Evolutionary conservation across 1,284 basidiomycete species (phyloP).

Genomic region (Leccinum huronense): DNA sequence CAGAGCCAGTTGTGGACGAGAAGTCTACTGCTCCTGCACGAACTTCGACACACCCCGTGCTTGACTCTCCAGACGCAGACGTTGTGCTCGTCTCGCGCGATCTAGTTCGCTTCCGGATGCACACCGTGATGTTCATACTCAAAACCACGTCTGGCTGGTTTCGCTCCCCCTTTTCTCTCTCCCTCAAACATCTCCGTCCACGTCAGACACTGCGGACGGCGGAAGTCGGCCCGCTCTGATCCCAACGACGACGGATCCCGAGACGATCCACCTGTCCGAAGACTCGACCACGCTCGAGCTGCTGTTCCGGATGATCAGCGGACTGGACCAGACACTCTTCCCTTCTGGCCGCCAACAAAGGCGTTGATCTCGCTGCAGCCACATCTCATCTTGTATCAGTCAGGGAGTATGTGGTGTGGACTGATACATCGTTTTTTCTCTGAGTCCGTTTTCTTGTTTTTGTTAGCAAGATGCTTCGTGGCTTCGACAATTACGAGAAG

Average conservation of each 20-base stretch:
- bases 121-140: slow-evolving; percentile 47
- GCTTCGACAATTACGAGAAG: not conserved
- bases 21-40: not conserved
- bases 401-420: not conserved
- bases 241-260: slow-evolving; percentile 24
- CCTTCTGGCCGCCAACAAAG: not conserved
- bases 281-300: slow-evolving; percentile 51
- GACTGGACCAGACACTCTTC: slow-evolving; percentile 34
- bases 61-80: slow-evolving; percentile 49
- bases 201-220: slow-evolving; percentile 9
- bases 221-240: slow-evolving; percentile 9
- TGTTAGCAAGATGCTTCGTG: not conserved
- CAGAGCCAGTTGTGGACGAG: not conserved
- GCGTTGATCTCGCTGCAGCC: not conserved
- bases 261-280: slow-evolving; percentile 56
- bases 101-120: slow-evolving; percentile 46
- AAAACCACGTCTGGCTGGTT: slow-evolving; percentile 60
- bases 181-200: slow-evolving; percentile 37
- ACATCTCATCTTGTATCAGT: not conserved
- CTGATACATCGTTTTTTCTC: not conserved
- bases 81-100: slow-evolving; percentile 47
- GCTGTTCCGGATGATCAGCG: slow-evolving; percentile 59
- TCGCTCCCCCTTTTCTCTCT: slow-evolving; percentile 53
- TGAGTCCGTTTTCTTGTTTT: not conserved
- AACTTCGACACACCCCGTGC: slow-evolving; percentile 43